Percentiles rank a stretch among this genome's conserved stretches.
Conservation (phyloP, 164 flowering plant species). For the Umbilicus rupestris region DNA sequence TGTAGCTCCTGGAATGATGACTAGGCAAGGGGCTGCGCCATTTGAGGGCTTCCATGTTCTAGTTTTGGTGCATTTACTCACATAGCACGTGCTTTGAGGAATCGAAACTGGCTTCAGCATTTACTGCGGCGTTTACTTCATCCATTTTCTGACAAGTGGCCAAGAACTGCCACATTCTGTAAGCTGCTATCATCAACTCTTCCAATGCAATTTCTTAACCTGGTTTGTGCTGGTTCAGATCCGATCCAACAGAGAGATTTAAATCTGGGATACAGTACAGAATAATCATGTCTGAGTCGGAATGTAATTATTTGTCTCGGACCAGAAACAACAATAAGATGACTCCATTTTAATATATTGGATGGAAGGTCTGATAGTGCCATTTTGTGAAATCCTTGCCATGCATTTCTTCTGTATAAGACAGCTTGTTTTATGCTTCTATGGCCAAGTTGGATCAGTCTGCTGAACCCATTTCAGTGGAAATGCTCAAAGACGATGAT, state of each 20-base stretch:
- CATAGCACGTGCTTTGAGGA: neutral
- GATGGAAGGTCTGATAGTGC: neutral
- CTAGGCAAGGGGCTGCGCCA: neutral
- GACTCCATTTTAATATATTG: neutral
- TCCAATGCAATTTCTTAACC: neutral
- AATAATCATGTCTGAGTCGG: neutral
- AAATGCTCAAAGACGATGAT: neutral
- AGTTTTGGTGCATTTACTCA: neutral
- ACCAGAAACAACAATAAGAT: neutral
- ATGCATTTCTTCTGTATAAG: neutral
- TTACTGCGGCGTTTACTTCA: neutral
- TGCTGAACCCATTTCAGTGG: neutral
- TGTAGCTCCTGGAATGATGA: neutral
- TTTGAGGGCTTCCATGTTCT: neutral
- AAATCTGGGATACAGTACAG: neutral
- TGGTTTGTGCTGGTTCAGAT: neutral
- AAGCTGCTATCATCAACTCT: neutral
- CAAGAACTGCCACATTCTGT: neutral
- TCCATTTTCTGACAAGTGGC: constrained; percentile 1
- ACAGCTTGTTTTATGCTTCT: neutral
- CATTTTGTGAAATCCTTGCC: neutral
- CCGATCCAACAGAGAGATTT: neutral
- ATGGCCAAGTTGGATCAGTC: neutral
- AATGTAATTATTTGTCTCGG: neutral
- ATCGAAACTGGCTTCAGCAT: constrained; percentile 1